These are phyloP conservation scores for Saturnispora diversa DNA, from an alignment of 805 yeast species.

Conservation along the genomic window DNA sequence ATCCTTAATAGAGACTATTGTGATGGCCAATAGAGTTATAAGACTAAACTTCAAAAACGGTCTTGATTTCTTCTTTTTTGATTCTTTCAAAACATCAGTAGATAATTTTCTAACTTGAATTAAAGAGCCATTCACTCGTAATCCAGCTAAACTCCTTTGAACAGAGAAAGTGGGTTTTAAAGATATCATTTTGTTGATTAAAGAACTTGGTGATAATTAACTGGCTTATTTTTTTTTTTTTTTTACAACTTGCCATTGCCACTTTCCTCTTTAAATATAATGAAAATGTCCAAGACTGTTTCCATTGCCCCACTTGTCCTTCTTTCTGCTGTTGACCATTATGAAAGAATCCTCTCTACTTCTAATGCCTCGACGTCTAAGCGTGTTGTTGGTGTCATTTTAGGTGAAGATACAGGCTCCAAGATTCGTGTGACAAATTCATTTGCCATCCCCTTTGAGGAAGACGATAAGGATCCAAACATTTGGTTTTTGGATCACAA, in stretches of 20 bases:
- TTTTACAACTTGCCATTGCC: too few relatives aligned
- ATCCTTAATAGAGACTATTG: conserved; percentile 15
- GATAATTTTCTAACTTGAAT: too few relatives aligned
- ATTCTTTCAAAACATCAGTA: too few relatives aligned
- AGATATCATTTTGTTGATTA: too few relatives aligned
- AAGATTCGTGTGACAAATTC: conserved; percentile 76
- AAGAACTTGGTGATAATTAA: too few relatives aligned
- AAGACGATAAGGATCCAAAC: conserved; percentile 80
- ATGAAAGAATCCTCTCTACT: conserved; percentile 62
- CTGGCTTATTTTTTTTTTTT: too few relatives aligned
- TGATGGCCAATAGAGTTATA: conserved; percentile 11
- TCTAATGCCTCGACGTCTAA: conserved; percentile 37
- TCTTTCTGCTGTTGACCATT: conserved; percentile 91
- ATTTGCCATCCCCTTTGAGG: conserved; percentile 97
- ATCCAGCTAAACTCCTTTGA: too few relatives aligned
- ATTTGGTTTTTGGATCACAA: conserved; percentile 98
- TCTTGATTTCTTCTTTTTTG: conserved; percentile 1
- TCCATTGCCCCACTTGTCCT: conserved; percentile 94
- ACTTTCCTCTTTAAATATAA: neutral
- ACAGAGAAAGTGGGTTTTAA: too few relatives aligned
- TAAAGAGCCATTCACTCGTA: too few relatives aligned
- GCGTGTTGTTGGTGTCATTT: conserved; percentile 87
- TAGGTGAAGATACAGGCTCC: conserved; percentile 53
- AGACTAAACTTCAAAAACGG: conserved; percentile 9
- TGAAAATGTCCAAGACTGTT: conserved; percentile 39